A percentile compares a stretch with the other conserved stretches of the same genome.
These are phyloP conservation scores for Ziziphus jujuba DNA, from an alignment of 306 rosid species.

Conservation along the genomic window DNA sequence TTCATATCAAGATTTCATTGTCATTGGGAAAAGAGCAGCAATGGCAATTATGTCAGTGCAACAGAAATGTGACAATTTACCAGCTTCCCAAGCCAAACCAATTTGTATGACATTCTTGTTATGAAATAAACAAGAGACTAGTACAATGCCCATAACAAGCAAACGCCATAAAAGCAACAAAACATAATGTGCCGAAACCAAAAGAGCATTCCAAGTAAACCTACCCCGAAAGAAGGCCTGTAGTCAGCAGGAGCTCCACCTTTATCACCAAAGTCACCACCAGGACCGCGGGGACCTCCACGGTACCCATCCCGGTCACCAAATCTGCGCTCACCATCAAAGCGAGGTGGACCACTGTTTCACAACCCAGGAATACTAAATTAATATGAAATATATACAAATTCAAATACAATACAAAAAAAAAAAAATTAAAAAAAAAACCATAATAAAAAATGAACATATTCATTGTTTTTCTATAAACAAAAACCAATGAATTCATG, in stretches of 20 bases:
- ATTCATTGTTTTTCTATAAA: background rate
- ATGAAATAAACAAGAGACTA: no score
- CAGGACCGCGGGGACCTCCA: conserved; percentile 50
- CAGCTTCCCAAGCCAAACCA: no score
- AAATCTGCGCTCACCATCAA: conserved; percentile 49
- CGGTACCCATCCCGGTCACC: conserved; percentile 55
- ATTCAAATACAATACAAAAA: background rate
- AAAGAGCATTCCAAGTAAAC: background rate
- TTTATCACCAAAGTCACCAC: conserved; percentile 51
- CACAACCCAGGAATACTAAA: background rate
- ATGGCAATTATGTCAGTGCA: no score
- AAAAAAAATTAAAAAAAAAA: background rate
- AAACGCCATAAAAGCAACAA: no score
- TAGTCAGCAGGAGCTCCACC: conserved; percentile 57
- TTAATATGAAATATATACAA: background rate
- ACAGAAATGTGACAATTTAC: no score
- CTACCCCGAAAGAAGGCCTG: conserved; percentile 51
- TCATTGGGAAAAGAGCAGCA: no score
- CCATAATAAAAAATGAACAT: background rate
- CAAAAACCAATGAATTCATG: background rate
- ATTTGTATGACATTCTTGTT: no score
- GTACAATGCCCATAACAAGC: no score
- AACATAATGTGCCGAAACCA: no score
- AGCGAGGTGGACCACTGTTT: conserved; percentile 47
- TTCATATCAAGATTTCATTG: no score